Base-by-base conservation (phyloP, 345 rosid genomes). In the Salix exigua region DNA sequence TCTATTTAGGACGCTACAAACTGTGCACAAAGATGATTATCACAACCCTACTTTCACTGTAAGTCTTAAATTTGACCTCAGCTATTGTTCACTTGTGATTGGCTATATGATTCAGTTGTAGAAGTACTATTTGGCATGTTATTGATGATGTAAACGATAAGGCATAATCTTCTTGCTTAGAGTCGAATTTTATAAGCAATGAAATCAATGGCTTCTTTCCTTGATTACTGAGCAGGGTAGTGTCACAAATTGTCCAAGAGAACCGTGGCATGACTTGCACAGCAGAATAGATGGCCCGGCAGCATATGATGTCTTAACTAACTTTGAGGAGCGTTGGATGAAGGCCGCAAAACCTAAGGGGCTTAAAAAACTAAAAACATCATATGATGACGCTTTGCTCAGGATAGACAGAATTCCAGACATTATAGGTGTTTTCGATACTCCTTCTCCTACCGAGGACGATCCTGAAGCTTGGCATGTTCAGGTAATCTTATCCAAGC, bases 181-280 rank as follows among this genome's bases (percentile, higher is more conserved):
- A 37, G 37, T 33, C 33, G 44, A 28, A 21, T 31, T 60, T 74
- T 42, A 38, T n/a, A 50, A 62, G 10, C 23, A 13, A 35, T 66
- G 70, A 66, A 67, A 33, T 46, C 13, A 40, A 5, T 37, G 64
- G 73, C 62, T 18, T 42, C 71, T 78, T 46, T 42, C n/a, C 28
- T 75, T 58, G 64, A 53, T 55, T 65, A 33, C 18, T 26, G 50
- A 60, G 63, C 82, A 95, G 99, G 97, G 94, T 73, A 85, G 70
- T 79, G 71, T 82, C 42, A 77, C 83, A n/a, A 96, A 97, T 64
- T 88, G 94, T 72, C 97, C 97, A 66, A 86, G 99, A 84, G 98
- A 93, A 79, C 93, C 98, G 31, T 95, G 99, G 99, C 99, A 95
- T 86, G 99, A 95, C 86, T 76, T 95, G 87, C 99, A 95, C 87